These are phyloP conservation scores for Apiospora aurea DNA, from an alignment of 2,329 filamentous ascomycete species.

Conservation along the genomic window DNA sequence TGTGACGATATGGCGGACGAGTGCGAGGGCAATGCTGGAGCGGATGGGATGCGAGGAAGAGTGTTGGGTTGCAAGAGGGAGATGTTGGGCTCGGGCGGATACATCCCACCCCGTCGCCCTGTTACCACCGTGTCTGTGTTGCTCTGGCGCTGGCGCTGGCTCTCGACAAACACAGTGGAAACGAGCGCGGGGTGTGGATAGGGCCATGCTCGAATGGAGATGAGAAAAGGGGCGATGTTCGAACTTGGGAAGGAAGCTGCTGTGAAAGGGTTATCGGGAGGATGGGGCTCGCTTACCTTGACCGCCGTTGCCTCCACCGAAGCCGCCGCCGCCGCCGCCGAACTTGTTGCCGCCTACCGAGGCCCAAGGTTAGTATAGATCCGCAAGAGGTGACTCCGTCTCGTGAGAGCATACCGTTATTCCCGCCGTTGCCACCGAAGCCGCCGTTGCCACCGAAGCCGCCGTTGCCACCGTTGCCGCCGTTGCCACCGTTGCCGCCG, in stretches of 20 bases:
- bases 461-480: constrained; percentile 29
- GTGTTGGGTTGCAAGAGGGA: not conserved
- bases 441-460: constrained; percentile 26
- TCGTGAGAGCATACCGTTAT: constrained; percentile 26
- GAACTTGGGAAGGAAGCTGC: not conserved
- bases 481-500: constrained; percentile 29
- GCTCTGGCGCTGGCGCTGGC: not conserved
- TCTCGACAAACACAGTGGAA: not conserved
- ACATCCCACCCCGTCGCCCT: not conserved
- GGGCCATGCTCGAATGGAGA: not conserved
- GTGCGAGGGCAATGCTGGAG: not conserved
- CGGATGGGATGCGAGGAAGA: not conserved
- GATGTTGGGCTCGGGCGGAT: not conserved
- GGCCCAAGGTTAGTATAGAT: too few relatives aligned
- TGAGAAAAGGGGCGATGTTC: not conserved
- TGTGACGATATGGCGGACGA: not conserved
- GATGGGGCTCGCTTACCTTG: not conserved
- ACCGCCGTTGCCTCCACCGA: not conserved
- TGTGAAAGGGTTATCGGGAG: not conserved
- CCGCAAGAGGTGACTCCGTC: too few relatives aligned
- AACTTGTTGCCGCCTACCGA: constrained; percentile 26
- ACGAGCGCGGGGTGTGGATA: not conserved
- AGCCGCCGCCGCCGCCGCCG: constrained; percentile 37
- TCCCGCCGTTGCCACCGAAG: constrained; percentile 28
- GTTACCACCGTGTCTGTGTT: not conserved